Evolutionary conservation across 2,329 filamentous ascomycete genomes (phyloP).

Genomic region (Aspergillus nomiae): DNA sequence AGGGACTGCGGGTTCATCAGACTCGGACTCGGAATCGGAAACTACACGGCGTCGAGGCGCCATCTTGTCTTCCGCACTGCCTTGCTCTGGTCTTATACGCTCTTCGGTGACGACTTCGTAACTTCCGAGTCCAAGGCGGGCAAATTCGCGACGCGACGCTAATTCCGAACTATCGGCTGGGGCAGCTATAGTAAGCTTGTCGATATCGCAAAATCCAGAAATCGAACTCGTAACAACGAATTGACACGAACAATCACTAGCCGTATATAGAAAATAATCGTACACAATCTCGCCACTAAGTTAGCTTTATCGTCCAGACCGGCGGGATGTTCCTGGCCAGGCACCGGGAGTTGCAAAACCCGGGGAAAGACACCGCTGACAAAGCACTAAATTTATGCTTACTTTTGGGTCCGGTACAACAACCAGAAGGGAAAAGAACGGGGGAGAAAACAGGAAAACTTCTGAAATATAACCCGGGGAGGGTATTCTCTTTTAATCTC

Average conservation of each 20-base stretch:
- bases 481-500: neutral
- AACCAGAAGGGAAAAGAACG: neutral
- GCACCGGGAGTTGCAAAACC: neutral
- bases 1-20: conserved; percentile 21
- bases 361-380: conserved; percentile 1
- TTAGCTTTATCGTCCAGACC: neutral
- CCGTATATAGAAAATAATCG: neutral
- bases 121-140: neutral
- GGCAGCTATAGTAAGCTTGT: neutral
- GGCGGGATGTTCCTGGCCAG: neutral
- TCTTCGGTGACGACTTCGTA: neutral
- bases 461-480: neutral
- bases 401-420: neutral
- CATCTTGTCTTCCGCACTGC: conserved; percentile 22
- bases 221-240: neutral
- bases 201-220: neutral
- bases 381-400: conserved; percentile 7
- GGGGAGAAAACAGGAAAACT: neutral
- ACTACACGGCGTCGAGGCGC: conserved; percentile 30
- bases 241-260: neutral
- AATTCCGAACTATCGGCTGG: neutral
- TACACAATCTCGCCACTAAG: neutral
- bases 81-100: neutral
- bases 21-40: conserved; percentile 34
- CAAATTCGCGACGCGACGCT: neutral